Base-by-base conservation (phyloP, 2,329 filamentous ascomycete genomes). In the Escovopsis sp. region DNA sequence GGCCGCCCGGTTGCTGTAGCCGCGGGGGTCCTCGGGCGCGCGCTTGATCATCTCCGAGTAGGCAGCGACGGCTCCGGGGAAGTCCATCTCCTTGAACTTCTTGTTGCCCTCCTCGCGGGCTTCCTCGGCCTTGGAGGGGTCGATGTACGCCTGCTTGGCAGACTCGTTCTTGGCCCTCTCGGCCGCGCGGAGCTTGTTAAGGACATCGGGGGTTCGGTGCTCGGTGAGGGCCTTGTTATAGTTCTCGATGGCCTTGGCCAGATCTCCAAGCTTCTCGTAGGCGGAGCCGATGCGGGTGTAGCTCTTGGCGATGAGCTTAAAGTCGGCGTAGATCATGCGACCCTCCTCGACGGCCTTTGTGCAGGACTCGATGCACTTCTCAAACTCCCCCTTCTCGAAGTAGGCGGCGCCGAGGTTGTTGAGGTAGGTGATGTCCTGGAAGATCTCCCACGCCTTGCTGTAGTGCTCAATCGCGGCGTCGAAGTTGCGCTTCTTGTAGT, bases 221-320 rank as follows among this genome's bases (percentile, higher is more conserved):
- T 98, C 91, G 5, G 86, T 96, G 49, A 98, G 76, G 4, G 89
- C 93, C 63, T 81, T 86, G 65, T 94, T 81, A 73, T 89, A 98
- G 70, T 85, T 85, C 52, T 85, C 79, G 49, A 98, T 77, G 23
- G 93, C 91, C 46, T 80, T 76, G 43, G 73, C 62, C 10, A 91
- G 68, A 53, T 96, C 82, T 51, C 83, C 85, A 59, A 82, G 66
- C 68, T 87, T 94, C 72, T 98, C 91, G 60, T 96, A 87, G 0
- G 89, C 80, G n/a, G 80, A 76, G 49, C 91, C 91, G 52, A 98
- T 94, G 53, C 91, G 86, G 34, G 88, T 87, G 56, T 91, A 95
- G n/a, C 89, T 85, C 78, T 95, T 96, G 59, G 93, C 88, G 51
- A 98, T 89, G 57, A 88, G 74, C 77, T 98, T 98, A 73, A 96